A percentile compares a stretch with the other conserved stretches of the same genome.
phyloP scores from a whole-genome alignment of 2,329 filamentous ascomycete genomes.

The Arthroderma uncinatum region DNA sequence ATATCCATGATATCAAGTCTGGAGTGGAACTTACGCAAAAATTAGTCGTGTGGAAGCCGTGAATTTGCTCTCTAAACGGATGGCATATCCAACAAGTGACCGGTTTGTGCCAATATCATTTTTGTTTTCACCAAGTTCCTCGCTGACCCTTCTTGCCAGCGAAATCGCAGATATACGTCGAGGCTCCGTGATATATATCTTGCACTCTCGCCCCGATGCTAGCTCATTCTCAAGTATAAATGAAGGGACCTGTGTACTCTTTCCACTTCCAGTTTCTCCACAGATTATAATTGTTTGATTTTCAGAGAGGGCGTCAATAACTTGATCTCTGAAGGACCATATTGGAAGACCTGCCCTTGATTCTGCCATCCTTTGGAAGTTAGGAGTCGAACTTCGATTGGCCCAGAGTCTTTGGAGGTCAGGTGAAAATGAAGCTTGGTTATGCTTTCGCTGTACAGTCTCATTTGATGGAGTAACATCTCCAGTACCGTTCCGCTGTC shows the following conservation, averaged over 20 bases:
- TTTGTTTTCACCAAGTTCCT: slow-evolving; percentile 79
- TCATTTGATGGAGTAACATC: neutral
- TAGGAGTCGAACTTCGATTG: slow-evolving; percentile 38
- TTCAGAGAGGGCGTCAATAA: slow-evolving; percentile 63
- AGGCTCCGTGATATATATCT: slow-evolving; percentile 91
- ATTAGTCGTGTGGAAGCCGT: slow-evolving; percentile 71
- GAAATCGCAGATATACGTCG: slow-evolving; percentile 94
- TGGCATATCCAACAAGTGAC: slow-evolving; percentile 88
- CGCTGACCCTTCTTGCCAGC: slow-evolving; percentile 80
- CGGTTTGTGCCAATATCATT: slow-evolving; percentile 69
- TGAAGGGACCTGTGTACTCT: slow-evolving; percentile 93
- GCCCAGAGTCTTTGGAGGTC: slow-evolving; percentile 39
- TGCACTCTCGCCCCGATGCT: slow-evolving; percentile 66
- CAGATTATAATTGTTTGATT: slow-evolving; percentile 88
- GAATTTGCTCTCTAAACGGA: slow-evolving; percentile 80
- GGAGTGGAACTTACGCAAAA: slow-evolving; percentile 55
- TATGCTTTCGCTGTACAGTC: neutral
- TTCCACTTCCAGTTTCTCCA: slow-evolving; percentile 92
- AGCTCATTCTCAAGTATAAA: slow-evolving; percentile 88
- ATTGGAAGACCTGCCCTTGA: slow-evolving; percentile 76
- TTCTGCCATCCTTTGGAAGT: slow-evolving; percentile 69
- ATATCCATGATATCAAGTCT: neutral
- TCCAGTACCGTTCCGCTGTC: slow-evolving; percentile 35
- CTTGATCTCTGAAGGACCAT: slow-evolving; percentile 69
- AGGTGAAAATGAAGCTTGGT: neutral